Percentiles rank a stretch among this genome's conserved stretches.
phyloP scores from a whole-genome alignment of 768 basidiomycete genomes.

The Pulveroboletus sp. region DNA sequence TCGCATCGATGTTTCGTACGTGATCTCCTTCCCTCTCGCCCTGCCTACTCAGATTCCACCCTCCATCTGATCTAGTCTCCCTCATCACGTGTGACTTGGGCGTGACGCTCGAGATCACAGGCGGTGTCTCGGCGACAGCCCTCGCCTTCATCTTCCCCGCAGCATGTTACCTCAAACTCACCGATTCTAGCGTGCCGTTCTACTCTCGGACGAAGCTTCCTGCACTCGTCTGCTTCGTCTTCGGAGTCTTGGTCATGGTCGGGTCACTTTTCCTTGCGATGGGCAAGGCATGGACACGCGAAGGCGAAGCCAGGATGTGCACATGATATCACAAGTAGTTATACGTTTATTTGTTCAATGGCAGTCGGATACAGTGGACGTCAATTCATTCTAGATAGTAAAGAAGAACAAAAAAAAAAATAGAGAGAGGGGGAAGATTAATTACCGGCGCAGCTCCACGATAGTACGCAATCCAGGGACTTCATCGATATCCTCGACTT shows the following conservation, averaged over 20 bases:
- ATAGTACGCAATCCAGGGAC: conserved; percentile 52
- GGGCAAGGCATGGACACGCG: conserved; percentile 69
- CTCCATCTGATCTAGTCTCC: conserved; percentile 53
- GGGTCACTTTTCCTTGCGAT: conserved; percentile 76
- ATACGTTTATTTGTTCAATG: conserved; percentile 22
- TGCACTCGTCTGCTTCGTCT: conserved; percentile 64
- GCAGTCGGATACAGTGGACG: conserved; percentile 5
- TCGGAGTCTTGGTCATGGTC: conserved; percentile 72
- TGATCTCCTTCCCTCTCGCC: conserved; percentile 2
- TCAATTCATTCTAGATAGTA: conserved; percentile 4
- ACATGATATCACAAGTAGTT: conserved; percentile 34
- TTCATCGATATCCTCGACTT: conserved; percentile 54
- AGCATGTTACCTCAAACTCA: conserved; percentile 77
- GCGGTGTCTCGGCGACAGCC: conserved; percentile 90
- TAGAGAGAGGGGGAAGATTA: not conserved
- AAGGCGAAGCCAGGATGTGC: conserved; percentile 71
- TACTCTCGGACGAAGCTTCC: conserved; percentile 69
- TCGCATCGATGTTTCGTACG: conserved; percentile 78
- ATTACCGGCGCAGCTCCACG: conserved; percentile 23
- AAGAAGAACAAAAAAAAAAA: not conserved
- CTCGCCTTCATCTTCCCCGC: conserved; percentile 93
- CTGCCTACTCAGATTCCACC: not conserved
- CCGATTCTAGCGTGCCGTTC: conserved; percentile 54
- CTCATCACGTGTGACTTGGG: conserved; percentile 94
- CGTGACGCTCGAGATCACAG: conserved; percentile 96